Conservation (phyloP, 2,329 filamentous ascomycete genomes). For the Cercospora sojina region DNA sequence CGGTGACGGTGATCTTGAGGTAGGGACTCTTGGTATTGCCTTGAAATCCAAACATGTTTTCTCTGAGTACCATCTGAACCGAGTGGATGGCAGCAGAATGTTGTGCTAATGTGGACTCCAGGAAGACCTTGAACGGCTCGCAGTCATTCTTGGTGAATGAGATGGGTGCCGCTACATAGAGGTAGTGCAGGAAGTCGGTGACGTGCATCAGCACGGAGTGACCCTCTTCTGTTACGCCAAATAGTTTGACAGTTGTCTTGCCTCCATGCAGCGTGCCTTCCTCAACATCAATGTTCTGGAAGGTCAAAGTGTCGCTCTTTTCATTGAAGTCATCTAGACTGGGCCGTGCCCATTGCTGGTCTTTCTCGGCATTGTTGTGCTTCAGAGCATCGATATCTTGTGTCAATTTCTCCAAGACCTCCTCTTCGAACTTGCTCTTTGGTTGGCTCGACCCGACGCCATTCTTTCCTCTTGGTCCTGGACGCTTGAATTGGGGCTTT, state of each 20-base stretch:
- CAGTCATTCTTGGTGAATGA: constrained; percentile 78
- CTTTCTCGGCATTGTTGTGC: constrained; percentile 83
- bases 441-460: constrained; percentile 70
- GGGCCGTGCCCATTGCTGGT: constrained; percentile 84
- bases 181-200: constrained; percentile 92
- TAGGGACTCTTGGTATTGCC: constrained; percentile 91
- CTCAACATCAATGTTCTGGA: constrained; percentile 94
- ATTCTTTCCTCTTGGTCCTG: constrained; percentile 47
- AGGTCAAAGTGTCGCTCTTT: constrained; percentile 68
- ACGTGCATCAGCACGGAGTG: constrained; percentile 95
- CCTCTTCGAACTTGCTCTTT: constrained; percentile 90
- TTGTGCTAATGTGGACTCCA: constrained; percentile 76
- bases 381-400: constrained; percentile 87
- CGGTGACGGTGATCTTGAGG: constrained; percentile 87
- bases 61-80: constrained; percentile 76
- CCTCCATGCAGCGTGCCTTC: constrained; percentile 81
- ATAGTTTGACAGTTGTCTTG: constrained; percentile 79
- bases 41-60: constrained; percentile 92
- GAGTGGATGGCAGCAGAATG: constrained; percentile 73
- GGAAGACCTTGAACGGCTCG: constrained; percentile 71
- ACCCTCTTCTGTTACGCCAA: constrained; percentile 83
- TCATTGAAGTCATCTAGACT: constrained; percentile 61
- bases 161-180: constrained; percentile 86
- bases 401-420: constrained; percentile 92
- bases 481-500: constrained; percentile 60